Percentiles rank a stretch among this genome's conserved stretches.
Evolutionary conservation across 805 yeast species (phyloP).

Genomic region (Pichia paraexigua): DNA sequence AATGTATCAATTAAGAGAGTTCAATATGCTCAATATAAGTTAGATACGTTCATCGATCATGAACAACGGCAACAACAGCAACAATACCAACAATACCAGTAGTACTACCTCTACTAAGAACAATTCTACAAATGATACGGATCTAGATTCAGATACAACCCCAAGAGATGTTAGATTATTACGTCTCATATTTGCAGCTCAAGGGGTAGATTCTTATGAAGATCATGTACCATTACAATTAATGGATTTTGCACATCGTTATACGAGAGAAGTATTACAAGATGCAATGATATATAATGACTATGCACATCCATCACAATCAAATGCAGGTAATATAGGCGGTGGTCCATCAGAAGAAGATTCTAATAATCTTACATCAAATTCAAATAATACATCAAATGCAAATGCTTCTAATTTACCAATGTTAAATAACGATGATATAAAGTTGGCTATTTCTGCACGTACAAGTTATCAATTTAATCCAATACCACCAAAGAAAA

Average conservation of each 20-base stretch:
- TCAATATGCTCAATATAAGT: background rate
- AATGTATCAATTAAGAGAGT: background rate
- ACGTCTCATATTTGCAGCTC: conserved; percentile 87
- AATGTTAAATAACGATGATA: conserved; percentile 72
- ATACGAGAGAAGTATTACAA: conserved; percentile 76
- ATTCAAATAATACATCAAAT: background rate
- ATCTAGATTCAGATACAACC: conserved; percentile 17
- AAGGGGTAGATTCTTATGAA: conserved; percentile 84
- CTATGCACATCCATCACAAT: conserved; percentile 47
- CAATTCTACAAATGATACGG: background rate
- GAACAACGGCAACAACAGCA: background rate
- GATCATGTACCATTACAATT: conserved; percentile 93
- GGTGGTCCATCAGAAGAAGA: conserved; percentile 1
- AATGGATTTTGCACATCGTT: conserved; percentile 93
- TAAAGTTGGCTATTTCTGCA: conserved; percentile 87
- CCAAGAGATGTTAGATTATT: conserved; percentile 91
- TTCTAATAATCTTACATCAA: background rate
- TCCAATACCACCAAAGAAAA: conserved; percentile 91
- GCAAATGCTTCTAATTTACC: conserved; percentile 14
- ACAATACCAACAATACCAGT: background rate
- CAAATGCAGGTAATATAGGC: conserved; percentile 33
- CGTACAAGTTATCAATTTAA: conserved; percentile 94
- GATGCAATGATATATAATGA: conserved; percentile 89
- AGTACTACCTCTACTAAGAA: too few relatives aligned
- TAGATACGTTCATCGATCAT: background rate